These are phyloP conservation scores for Antarctomyces pellizariae DNA, from an alignment of 495 filamentous ascomycete genomes.

Conservation along the genomic window DNA sequence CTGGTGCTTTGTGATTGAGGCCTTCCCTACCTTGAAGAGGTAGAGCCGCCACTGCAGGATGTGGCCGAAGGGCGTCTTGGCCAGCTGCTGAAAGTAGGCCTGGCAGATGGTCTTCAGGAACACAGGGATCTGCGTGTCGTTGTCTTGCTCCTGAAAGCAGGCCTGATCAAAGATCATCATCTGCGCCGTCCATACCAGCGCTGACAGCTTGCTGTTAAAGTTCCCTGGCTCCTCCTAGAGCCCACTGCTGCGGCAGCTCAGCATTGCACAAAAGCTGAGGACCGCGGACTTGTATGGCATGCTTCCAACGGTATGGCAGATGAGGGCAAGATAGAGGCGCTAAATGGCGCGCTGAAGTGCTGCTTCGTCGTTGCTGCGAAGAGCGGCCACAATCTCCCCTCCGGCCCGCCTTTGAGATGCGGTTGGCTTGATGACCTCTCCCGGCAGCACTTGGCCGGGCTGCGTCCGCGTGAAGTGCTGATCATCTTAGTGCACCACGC, in stretches of 20 bases:
- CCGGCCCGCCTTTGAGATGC: conserved; percentile 1
- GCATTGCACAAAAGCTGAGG: conserved; percentile 6
- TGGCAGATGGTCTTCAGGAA: conserved; percentile 5
- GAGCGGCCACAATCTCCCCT: conserved; percentile 1
- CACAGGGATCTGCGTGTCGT: conserved; percentile 4
- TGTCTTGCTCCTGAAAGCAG: conserved; percentile 4
- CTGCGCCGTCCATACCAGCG: conserved; percentile 4
- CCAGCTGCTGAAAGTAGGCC: conserved; percentile 6
- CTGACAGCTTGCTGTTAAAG: conserved; percentile 5
- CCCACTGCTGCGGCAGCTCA: no score
- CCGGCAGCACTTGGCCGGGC: conserved; percentile 1
- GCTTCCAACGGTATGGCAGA: conserved; percentile 5
- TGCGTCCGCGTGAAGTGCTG: conserved; percentile 1
- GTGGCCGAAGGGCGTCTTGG: conserved; percentile 5
- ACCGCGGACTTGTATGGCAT: conserved; percentile 4
- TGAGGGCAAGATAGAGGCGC: conserved; percentile 5
- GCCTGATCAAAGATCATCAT: conserved; percentile 5
- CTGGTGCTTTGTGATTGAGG: conserved; percentile 4
- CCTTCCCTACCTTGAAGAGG: conserved; percentile 4
- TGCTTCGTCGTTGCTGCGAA: conserved; percentile 3
- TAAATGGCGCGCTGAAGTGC: conserved; percentile 5
- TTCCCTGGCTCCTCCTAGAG: conserved; percentile 5
- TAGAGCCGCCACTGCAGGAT: conserved; percentile 7
- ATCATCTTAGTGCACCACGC: conserved; percentile 1
- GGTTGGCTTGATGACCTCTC: conserved; percentile 4